Base-by-base conservation (phyloP, 2,329 filamentous ascomycete species). In the Podosphaera fusca region DNA sequence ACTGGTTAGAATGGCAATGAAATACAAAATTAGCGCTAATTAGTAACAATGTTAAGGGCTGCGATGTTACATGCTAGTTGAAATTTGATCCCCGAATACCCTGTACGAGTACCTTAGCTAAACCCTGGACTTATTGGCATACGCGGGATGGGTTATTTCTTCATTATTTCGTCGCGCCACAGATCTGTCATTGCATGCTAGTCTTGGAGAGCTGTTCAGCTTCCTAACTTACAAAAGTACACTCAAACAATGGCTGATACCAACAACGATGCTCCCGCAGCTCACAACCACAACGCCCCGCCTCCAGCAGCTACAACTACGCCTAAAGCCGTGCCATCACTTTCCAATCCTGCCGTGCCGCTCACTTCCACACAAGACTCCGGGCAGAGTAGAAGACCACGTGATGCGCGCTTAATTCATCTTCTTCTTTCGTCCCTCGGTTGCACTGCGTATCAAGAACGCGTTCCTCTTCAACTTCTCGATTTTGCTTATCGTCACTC, bases 401-500 rank as follows among this genome's bases (percentile, higher is more conserved):
- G 85, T 70, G 86, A 92, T 69, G 79, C 83, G 14, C 82, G 85
- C 64, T 80, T 87, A 12, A 79, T 92, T 64, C 85, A 90, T 70
- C 79, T 89, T 21, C 78, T 92, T 55, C 80, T 92, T 54, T 82
- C 82, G 29, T 84, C 83, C 6, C 82, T 88, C 64, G 85, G 85
- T 65, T 85, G 90, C 8, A 81, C 82, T 3, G 76, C 82, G 46
- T 92, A 87, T 74, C 85, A 90, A 68, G 79, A 84, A 68, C 85
- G 86, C 64, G 85, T 92, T 1, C 86, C 86, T 0, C 77, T 90
- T 0, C 80, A 89, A 58, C 80, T 92, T 54, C 81, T 92, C 67
- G 86, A 92, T 72, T 90, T 90, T 67, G 84, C 86, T 54, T 92
- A 92, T 75, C 81, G 86, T 42, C 85, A 88, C 74, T 86, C 83